A percentile compares a stretch with the other conserved stretches of the same genome.
Evolutionary conservation across 140 eudicot genomes (phyloP).

Genomic region (Erigeron philadelphicus): DNA sequence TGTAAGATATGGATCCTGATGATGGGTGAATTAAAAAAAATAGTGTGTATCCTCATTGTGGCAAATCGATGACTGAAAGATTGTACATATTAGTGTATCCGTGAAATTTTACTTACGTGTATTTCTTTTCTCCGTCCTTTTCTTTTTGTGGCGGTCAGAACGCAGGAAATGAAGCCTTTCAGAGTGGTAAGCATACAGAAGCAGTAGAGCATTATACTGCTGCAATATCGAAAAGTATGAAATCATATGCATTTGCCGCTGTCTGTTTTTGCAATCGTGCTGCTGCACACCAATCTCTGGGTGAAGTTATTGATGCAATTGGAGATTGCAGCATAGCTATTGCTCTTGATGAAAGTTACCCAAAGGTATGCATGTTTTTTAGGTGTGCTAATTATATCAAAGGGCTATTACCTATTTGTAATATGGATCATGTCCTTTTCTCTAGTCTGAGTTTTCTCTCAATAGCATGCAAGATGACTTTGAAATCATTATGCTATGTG

Average conservation of each 20-base stretch:
- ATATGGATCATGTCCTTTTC: constrained; percentile 1
- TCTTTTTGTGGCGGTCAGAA: constrained; percentile 35
- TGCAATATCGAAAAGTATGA: constrained; percentile 70
- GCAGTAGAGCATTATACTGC: constrained; percentile 83
- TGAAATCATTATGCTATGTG: not conserved
- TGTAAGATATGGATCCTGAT: not conserved
- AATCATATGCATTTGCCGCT: constrained; percentile 85
- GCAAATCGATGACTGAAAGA: not conserved
- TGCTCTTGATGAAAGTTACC: constrained; percentile 68
- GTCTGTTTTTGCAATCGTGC: constrained; percentile 95
- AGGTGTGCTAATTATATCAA: constrained; percentile 7
- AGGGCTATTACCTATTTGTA: not conserved
- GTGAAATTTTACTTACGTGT: not conserved
- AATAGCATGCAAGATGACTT: constrained; percentile 5
- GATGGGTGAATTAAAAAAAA: not conserved
- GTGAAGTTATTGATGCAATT: constrained; percentile 80
- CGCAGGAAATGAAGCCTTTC: constrained; percentile 89
- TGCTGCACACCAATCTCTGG: constrained; percentile 87
- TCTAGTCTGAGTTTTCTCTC: constrained; percentile 9
- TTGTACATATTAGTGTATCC: constrained; percentile 2
- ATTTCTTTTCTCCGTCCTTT: not conserved
- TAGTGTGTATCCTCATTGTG: not conserved
- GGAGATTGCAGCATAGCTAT: constrained; percentile 93
- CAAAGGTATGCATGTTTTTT: constrained; percentile 50
- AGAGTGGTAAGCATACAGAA: constrained; percentile 57